Base-by-base conservation (phyloP, 164 flowering plant genomes). In the Akebia trifoliata region DNA sequence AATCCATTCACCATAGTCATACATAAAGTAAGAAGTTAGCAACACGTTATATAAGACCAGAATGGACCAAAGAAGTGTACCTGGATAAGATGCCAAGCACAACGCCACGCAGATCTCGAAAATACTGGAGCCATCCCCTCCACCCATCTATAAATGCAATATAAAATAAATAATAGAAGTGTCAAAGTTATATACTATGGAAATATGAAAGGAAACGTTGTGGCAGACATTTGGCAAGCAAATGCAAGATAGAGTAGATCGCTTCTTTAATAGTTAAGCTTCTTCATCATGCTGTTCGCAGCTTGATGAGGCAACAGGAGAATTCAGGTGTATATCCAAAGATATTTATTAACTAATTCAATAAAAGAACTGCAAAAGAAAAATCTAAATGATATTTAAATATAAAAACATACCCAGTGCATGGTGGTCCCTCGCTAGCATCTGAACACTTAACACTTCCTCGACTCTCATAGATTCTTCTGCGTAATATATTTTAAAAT, bases 111-210 rank as follows among this genome's bases (percentile, higher is more conserved):
- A 62, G 90, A 64, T 69, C 87, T 82, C 61, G 99, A 90, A 75
- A 93, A 93, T 8, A 90, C 99, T 8, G 97, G 99, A 55, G 99
- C 97, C 97, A 93, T 93, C 24, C 94, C 96, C 76, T 93, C 98
- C 46, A 93, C 95, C 78, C 82, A 93, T 58, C 98, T 93, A 59
- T 51, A 74, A 40, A 60, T 30, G 26, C 4, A 65, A 28, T 9
- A 39, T 4, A 51, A 53, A 17, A 15, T 15, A 44, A 35, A 10
- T 31, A 57, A 6, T 20, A 22, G 21, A 52, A 29, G 17, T 49
- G 37, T 36, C 12, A 21, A 21, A 56, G 18, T 22, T n/a, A n/a
- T n/a, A n/a, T n/a, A n/a, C n/a, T n/a, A n/a, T n/a, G n/a, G n/a
- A n/a, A n/a, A n/a, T n/a, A n/a, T n/a, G n/a, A n/a, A n/a, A n/a